Conservation (phyloP, 2,329 filamentous ascomycete genomes). For the Calonectria multiphialidica region DNA sequence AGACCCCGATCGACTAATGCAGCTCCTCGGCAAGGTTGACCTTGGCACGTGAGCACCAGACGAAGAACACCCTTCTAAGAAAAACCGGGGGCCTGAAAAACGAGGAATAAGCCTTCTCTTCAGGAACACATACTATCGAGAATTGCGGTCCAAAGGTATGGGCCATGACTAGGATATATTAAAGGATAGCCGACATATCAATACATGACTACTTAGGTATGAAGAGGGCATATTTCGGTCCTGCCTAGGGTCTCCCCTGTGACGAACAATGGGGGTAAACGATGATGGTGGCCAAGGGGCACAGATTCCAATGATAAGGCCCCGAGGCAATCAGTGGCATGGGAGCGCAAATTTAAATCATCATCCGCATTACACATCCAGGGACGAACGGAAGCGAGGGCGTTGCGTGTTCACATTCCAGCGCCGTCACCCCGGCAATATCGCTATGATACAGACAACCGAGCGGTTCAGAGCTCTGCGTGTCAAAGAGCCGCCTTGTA, state of each 20-base stretch:
- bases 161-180: background rate
- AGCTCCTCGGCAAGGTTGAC: background rate
- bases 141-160: too few relatives aligned
- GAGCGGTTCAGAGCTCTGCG: background rate
- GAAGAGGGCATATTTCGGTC: background rate
- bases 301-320: background rate
- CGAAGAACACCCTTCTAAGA: background rate
- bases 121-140: background rate
- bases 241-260: background rate
- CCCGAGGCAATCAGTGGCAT: background rate
- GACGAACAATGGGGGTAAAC: background rate
- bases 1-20: background rate
- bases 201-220: background rate
- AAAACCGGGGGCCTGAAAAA: background rate
- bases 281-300: background rate
- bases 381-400: background rate
- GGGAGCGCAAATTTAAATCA: background rate
- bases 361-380: background rate
- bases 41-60: too few relatives aligned
- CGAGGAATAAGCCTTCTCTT: background rate
- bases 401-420: slow-evolving; percentile 1
- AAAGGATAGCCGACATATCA: background rate
- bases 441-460: background rate
- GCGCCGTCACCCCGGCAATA: background rate
- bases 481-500: background rate